These are phyloP conservation scores for Wickerhamomyces tratensis DNA, from an alignment of 805 yeast species.

Conservation along the genomic window DNA sequence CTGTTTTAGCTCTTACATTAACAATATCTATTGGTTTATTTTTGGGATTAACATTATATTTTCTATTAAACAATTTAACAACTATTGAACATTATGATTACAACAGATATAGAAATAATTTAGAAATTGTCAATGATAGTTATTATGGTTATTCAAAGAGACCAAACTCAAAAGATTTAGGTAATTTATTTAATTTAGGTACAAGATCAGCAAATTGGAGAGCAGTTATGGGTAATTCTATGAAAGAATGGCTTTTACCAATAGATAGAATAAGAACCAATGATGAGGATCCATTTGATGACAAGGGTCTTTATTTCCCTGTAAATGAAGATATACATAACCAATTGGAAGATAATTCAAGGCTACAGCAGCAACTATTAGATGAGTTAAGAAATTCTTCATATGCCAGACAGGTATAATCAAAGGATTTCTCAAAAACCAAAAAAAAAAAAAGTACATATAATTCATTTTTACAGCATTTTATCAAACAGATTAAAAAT, in stretches of 20 bases:
- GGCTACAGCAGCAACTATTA: slow-evolving; percentile 30
- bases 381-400: neutral
- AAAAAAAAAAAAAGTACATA: no score
- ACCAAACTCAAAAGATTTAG: slow-evolving; percentile 35
- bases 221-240: slow-evolving; percentile 60
- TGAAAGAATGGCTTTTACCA: slow-evolving; percentile 71
- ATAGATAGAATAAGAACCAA: slow-evolving; percentile 16
- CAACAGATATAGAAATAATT: slow-evolving; percentile 34
- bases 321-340: slow-evolving; percentile 33
- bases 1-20: slow-evolving; percentile 42
- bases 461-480: no score
- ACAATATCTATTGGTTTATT: slow-evolving; percentile 50
- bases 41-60: slow-evolving; percentile 44
- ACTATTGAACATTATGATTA: slow-evolving; percentile 70
- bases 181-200: slow-evolving; percentile 77
- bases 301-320: slow-evolving; percentile 43
- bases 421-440: no score
- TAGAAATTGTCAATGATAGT: slow-evolving; percentile 23
- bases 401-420: neutral
- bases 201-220: slow-evolving; percentile 43
- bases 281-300: slow-evolving; percentile 19
- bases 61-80: slow-evolving; percentile 57
- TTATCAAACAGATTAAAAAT: no score
- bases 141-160: slow-evolving; percentile 29
- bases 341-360: slow-evolving; percentile 29